Conservation (phyloP, 805 yeast genomes). For the Lipomyces yamadae region DNA sequence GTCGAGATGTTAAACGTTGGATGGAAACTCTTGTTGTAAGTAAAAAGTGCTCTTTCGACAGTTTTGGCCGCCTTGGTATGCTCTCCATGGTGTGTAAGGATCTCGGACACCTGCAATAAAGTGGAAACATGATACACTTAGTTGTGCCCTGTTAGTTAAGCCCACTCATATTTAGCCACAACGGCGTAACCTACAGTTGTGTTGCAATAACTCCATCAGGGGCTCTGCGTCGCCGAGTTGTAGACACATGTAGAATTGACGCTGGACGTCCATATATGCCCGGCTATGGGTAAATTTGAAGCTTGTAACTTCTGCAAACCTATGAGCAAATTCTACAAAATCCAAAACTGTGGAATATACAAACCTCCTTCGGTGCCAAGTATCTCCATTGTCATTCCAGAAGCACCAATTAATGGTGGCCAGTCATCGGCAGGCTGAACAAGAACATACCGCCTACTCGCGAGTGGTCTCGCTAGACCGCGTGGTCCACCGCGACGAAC, state of each 20-base stretch:
- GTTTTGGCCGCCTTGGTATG: constrained; percentile 70
- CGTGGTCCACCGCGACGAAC: constrained; percentile 19
- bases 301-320: constrained; percentile 49
- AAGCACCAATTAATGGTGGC: constrained; percentile 33
- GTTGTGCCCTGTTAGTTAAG: background rate
- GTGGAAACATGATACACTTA: constrained; percentile 77
- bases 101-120: constrained; percentile 76
- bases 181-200: constrained; percentile 39
- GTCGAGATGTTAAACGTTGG: constrained; percentile 62
- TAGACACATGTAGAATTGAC: constrained; percentile 63
- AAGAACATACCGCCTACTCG: constrained; percentile 28
- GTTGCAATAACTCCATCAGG: constrained; percentile 60
- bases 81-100: constrained; percentile 76
- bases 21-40: constrained; percentile 75
- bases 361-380: constrained; percentile 28
- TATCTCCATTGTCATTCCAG: constrained; percentile 34
- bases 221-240: constrained; percentile 78
- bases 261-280: constrained; percentile 48
- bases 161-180: background rate
- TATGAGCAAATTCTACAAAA: background rate
- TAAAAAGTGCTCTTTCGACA: constrained; percentile 76
- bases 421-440: constrained; percentile 38
- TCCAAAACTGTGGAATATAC: background rate
- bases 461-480: constrained; percentile 19
- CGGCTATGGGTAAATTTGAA: constrained; percentile 55